phyloP scores from a whole-genome alignment of 768 basidiomycete genomes.

The Arthromyces matolae region DNA sequence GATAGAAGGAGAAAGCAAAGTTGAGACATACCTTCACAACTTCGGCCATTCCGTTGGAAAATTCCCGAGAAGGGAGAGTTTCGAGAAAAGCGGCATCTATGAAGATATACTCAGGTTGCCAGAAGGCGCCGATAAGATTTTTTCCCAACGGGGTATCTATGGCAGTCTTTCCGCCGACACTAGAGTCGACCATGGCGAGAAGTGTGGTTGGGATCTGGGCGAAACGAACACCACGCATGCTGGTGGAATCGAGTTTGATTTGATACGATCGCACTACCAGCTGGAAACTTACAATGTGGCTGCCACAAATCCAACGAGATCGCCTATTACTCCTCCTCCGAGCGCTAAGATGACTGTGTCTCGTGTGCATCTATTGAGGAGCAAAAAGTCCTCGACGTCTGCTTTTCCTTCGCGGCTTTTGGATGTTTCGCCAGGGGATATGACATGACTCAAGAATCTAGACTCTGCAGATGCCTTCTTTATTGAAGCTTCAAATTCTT shows the following conservation, averaged over 20 bases:
- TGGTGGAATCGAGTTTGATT: constrained; percentile 26
- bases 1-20: too few species aligned
- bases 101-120: constrained; percentile 97
- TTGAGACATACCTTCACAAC: constrained; percentile 79
- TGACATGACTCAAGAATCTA: constrained; percentile 72
- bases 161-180: constrained; percentile 98
- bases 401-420: constrained; percentile 93
- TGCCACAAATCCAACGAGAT: constrained; percentile 93
- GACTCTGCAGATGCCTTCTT: constrained; percentile 33
- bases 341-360: constrained; percentile 92
- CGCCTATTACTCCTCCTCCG: constrained; percentile 96
- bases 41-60: constrained; percentile 99
- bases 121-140: constrained; percentile 97
- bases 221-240: constrained; percentile 96
- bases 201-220: constrained; percentile 96
- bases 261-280: constrained; percentile 5
- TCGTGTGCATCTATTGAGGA: constrained; percentile 84
- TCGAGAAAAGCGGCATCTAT: constrained; percentile 96
- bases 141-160: constrained; percentile 98
- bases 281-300: constrained; percentile 80
- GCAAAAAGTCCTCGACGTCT: constrained; percentile 87
- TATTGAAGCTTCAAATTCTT: constrained; percentile 55
- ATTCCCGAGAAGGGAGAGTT: constrained; percentile 86
- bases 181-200: constrained; percentile 97
- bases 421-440: constrained; percentile 89